Evolutionary conservation across 495 filamentous ascomycete genomes (phyloP), one percentile per base, ranked within the genome.

Genomic region (Penicillium waksmanii): DNA sequence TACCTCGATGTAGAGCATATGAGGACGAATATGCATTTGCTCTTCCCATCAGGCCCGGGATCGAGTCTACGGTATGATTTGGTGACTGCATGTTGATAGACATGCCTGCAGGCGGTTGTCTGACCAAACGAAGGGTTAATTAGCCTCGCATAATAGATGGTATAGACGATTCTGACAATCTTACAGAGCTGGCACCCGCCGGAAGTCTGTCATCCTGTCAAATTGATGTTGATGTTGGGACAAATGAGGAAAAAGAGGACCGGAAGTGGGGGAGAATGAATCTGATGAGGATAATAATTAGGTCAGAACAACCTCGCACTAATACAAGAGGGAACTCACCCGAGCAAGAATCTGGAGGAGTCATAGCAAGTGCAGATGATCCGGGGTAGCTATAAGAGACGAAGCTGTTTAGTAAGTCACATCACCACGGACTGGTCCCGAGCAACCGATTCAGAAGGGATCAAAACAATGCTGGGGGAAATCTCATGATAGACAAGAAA

Each of bases 261-360:
- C 68, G 49, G 73, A 67, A 15, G 71, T 64, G 35, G 72, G 69
- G 56, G 77, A 75, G 55, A 79, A 80, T 19, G 73, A 73, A 52
- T 79, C 77, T 77, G 66, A 51, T 25, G 51, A 58, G 47, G 35
- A 61, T 61, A 44, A 54, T 47, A 3, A 58, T 69, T 70, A 62
- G 61, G 51, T 51, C 50, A 38, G 19, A 18, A 15, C 31, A 7
- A 19, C 42, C 17, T 44, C 17, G 17, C 8, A 13, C 15, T 27
- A 27, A 15, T 42, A 53, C 18, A 64, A 43, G 53, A 66, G 51
- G 43, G 56, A 53, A 19, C 60, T 67, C 57, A 78, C 79, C 79
- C 50, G 78, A 73, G 57, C 76, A 78, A 46, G 78, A 80, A 67
- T 80, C 77, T 53, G 75, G 61, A 46, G 80, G 75, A 61, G 74